Conservation (phyloP, 495 filamentous ascomycete species). For the Penicillium pulvis region DNA sequence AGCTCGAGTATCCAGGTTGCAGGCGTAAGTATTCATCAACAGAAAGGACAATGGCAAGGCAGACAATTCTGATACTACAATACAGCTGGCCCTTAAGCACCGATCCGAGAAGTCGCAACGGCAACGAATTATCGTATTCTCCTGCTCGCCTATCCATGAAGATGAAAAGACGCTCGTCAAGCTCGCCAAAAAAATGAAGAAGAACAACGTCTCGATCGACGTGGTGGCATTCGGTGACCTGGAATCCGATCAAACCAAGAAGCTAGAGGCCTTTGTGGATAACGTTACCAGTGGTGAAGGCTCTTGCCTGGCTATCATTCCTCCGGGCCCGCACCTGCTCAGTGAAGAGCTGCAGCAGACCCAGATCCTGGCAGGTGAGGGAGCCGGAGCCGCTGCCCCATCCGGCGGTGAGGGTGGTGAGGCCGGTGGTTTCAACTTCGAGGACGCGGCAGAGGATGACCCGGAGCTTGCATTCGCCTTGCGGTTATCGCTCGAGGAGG, state of each 20-base stretch:
- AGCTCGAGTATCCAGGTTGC: slow-evolving; percentile 94
- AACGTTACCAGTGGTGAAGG: slow-evolving; percentile 87
- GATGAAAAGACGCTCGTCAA: slow-evolving; percentile 85
- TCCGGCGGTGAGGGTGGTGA: slow-evolving; percentile 62
- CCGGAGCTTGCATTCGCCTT: slow-evolving; percentile 94
- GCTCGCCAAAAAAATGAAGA: slow-evolving; percentile 98
- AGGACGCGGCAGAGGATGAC: slow-evolving; percentile 66
- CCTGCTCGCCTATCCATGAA: slow-evolving; percentile 87
- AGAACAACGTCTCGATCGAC: slow-evolving; percentile 87
- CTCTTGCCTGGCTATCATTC: slow-evolving; percentile 87
- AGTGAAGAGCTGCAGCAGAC: slow-evolving; percentile 91
- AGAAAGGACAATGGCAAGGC: slow-evolving; percentile 1
- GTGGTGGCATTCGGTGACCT: slow-evolving; percentile 94
- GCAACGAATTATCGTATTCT: slow-evolving; percentile 94
- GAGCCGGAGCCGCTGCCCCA: slow-evolving; percentile 48
- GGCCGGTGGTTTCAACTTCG: slow-evolving; percentile 66
- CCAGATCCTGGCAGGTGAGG: slow-evolving; percentile 83
- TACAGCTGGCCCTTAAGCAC: slow-evolving; percentile 93
- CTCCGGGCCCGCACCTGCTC: slow-evolving; percentile 85
- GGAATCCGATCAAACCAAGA: slow-evolving; percentile 85
- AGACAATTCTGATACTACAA: background rate
- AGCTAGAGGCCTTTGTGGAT: slow-evolving; percentile 90
- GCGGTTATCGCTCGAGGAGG: slow-evolving; percentile 97
- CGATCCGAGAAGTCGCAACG: slow-evolving; percentile 94
- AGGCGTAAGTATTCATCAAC: slow-evolving; percentile 60